Evolutionary conservation across 208 protist species (phyloP).

Genomic region (Trypanosomatidae sp.): DNA sequence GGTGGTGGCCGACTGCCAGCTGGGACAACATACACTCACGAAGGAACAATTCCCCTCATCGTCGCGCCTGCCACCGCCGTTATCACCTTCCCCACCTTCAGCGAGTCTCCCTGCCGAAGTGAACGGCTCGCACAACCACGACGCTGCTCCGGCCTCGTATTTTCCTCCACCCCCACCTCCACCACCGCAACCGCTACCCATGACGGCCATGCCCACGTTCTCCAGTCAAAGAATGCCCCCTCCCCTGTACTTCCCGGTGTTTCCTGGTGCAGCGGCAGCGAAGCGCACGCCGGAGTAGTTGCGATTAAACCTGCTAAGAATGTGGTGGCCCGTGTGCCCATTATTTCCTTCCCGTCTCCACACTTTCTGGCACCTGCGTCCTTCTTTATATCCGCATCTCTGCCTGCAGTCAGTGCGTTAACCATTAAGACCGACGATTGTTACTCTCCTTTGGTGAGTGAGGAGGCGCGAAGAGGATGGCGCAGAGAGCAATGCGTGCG

Average conservation of each 20-base stretch:
- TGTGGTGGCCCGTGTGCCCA: not conserved
- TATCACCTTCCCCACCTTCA: not conserved
- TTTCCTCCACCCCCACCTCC: not conserved
- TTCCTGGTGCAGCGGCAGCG: slow-evolving; percentile 19
- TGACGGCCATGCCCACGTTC: not conserved
- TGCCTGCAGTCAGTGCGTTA: not conserved
- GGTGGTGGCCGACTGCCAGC: not conserved
- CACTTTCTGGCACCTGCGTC: not conserved
- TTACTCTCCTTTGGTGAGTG: not conserved
- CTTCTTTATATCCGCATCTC: not conserved
- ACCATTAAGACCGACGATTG: not conserved
- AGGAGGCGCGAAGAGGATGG: not conserved
- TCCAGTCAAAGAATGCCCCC: slow-evolving; percentile 32
- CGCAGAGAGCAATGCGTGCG: not conserved
- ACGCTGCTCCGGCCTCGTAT: not conserved
- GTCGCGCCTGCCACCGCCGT: not conserved
- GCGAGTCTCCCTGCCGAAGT: not conserved
- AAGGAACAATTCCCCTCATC: not conserved
- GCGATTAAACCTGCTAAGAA: not conserved
- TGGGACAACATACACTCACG: not conserved
- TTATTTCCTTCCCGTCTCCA: not conserved
- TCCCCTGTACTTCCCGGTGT: slow-evolving; percentile 61
- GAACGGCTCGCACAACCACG: not conserved
- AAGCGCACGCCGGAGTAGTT: slow-evolving; percentile 6
- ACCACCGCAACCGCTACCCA: not conserved